Percentiles rank a stretch among this genome's conserved stretches.
These are phyloP conservation scores for Heterobasidion parviporum DNA, from an alignment of 1,284 basidiomycete species.

Conservation along the genomic window DNA sequence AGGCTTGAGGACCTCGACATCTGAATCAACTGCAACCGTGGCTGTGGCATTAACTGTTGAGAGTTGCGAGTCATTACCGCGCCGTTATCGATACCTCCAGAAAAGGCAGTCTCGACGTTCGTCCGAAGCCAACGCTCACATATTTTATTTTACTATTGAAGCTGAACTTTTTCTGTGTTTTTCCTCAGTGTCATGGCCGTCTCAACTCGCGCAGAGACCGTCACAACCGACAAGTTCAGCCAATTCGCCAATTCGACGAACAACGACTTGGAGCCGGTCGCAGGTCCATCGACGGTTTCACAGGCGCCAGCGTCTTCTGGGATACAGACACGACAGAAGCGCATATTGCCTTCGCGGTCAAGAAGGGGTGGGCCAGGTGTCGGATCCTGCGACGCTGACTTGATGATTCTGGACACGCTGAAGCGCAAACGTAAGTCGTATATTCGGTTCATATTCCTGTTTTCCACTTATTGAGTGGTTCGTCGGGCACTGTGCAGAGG, in stretches of 20 bases:
- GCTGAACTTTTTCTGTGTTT: not conserved
- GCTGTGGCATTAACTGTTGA: no score
- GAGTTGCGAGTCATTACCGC: not conserved
- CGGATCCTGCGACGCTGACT: slow-evolving; percentile 68
- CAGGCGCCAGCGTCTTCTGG: slow-evolving; percentile 10
- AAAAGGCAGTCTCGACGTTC: not conserved
- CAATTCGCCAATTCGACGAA: not conserved
- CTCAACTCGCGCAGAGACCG: slow-evolving; percentile 57
- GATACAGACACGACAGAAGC: slow-evolving; percentile 41
- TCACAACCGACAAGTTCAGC: not conserved
- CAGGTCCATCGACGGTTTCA: slow-evolving; percentile 11
- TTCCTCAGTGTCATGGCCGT: slow-evolving; percentile 42
- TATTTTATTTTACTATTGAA: not conserved
- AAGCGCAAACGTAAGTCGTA: slow-evolving; percentile 64
- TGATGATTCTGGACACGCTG: slow-evolving; percentile 78
- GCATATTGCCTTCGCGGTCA: slow-evolving; percentile 73
- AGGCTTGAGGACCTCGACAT: no score
- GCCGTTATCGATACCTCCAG: not conserved
- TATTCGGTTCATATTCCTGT: not conserved
- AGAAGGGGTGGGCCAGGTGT: slow-evolving; percentile 72
- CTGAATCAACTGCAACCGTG: no score
- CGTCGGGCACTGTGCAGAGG: slow-evolving; percentile 34
- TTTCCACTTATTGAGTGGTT: slow-evolving; percentile 1
- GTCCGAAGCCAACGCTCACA: not conserved
- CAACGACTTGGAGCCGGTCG: not conserved